These are phyloP conservation scores for Tuber borchii DNA, from an alignment of 495 filamentous ascomycete genomes.

Conservation along the genomic window DNA sequence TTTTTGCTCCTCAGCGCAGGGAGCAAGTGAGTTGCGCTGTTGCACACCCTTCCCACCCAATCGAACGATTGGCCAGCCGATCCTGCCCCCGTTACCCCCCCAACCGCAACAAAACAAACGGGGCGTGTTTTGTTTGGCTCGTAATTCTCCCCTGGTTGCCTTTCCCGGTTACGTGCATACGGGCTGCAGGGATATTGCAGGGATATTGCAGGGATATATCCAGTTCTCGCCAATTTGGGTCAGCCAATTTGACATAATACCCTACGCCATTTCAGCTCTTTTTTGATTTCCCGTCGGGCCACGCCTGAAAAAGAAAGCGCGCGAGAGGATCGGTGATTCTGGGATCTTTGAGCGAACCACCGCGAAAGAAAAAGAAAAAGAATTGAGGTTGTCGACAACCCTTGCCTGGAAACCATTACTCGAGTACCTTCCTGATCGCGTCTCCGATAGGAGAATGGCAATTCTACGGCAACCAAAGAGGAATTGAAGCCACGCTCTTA, in stretches of 20 bases:
- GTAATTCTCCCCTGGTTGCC: not conserved
- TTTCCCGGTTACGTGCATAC: constrained; percentile 1
- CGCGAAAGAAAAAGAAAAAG: not conserved
- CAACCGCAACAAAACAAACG: constrained; percentile 18
- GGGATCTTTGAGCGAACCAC: not conserved
- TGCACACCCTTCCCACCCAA: constrained; percentile 11
- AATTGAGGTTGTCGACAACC: not conserved
- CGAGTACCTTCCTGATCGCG: not conserved
- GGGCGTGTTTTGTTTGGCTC: constrained; percentile 18
- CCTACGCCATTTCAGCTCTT: not conserved
- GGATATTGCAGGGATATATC: not conserved
- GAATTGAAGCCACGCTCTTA: not conserved
- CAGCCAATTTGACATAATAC: not conserved
- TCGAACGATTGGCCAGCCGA: constrained; percentile 10
- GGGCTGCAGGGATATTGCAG: not conserved
- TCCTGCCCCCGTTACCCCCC: constrained; percentile 16
- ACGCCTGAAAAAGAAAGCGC: not conserved
- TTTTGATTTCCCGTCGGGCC: not conserved
- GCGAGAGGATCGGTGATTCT: not conserved
- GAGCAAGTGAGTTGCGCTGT: not conserved
- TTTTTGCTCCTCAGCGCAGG: not conserved
- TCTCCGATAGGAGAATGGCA: not conserved
- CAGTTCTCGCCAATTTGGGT: not conserved
- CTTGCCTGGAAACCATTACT: not conserved
- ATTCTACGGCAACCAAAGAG: not conserved